A percentile compares a stretch with the other conserved stretches of the same genome.
Evolutionary conservation across 2,329 filamentous ascomycete genomes (phyloP).

Genomic region (Decorospora gaudefroyi): DNA sequence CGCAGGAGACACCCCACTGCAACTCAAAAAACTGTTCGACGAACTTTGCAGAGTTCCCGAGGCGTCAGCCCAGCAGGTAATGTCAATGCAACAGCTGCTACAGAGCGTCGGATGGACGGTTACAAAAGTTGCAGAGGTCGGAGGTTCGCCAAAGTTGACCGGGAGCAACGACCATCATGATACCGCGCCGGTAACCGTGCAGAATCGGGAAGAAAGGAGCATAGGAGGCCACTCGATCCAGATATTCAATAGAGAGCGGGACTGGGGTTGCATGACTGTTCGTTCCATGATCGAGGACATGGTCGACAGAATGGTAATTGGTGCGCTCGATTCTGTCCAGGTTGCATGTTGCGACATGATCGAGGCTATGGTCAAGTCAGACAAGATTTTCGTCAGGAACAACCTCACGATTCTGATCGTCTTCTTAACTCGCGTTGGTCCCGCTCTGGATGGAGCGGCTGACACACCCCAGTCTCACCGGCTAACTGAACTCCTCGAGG

Average conservation of each 20-base stretch:
- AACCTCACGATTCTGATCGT: background rate
- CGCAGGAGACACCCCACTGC: no score
- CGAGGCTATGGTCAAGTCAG: background rate
- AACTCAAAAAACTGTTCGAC: no score
- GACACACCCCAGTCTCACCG: background rate
- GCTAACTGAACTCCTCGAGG: background rate
- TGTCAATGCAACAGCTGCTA: no score
- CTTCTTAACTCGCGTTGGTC: background rate
- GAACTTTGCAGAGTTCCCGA: no score
- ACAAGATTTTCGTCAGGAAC: background rate
- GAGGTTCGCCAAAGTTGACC: no score
- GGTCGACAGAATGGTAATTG: background rate
- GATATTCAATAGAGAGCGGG: no score
- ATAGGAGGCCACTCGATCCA: no score
- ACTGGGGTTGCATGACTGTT: background rate
- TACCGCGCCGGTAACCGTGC: no score
- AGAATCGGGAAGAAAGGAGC: no score
- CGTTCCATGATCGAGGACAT: background rate
- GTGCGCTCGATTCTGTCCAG: background rate
- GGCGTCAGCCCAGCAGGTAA: no score
- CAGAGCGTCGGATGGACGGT: no score
- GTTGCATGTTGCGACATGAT: background rate
- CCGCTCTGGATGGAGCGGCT: slow-evolving; percentile 1
- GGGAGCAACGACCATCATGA: background rate
- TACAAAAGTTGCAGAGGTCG: no score